Percentiles rank a stretch among this genome's conserved stretches.
These are phyloP conservation scores for Amylostereum chailletii DNA, from an alignment of 1,284 basidiomycete genomes.

Conservation along the genomic window DNA sequence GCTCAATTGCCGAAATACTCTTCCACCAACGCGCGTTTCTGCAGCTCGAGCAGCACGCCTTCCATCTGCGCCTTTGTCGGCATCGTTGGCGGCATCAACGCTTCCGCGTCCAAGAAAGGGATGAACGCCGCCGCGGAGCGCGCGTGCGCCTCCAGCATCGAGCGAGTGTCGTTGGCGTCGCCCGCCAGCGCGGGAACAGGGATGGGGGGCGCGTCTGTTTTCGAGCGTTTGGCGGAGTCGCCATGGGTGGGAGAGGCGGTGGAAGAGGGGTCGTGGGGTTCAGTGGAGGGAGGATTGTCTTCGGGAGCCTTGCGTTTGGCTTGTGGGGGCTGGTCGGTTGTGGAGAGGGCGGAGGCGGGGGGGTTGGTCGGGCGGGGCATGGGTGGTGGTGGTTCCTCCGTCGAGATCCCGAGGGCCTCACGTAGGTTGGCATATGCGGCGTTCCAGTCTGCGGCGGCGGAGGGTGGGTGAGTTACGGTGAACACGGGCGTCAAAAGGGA, in stretches of 20 bases:
- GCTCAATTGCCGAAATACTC: slow-evolving; percentile 53
- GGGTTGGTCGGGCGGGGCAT: slow-evolving; percentile 35
- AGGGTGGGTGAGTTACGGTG: neutral
- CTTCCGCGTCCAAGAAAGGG: slow-evolving; percentile 64
- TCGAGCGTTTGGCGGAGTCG: slow-evolving; percentile 34
- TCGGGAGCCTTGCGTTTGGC: slow-evolving; percentile 47
- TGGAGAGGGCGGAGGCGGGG: slow-evolving; percentile 16
- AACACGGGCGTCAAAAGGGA: slow-evolving; percentile 2
- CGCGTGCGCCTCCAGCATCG: slow-evolving; percentile 31
- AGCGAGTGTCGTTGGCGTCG: slow-evolving; percentile 15
- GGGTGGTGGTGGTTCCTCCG: slow-evolving; percentile 41
- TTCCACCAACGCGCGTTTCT: slow-evolving; percentile 79
- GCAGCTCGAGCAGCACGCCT: slow-evolving; percentile 61
- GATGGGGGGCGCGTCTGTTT: slow-evolving; percentile 19
- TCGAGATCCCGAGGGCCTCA: slow-evolving; percentile 45
- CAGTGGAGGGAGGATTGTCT: slow-evolving; percentile 14
- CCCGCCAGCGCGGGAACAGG: slow-evolving; percentile 10
- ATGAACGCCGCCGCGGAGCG: slow-evolving; percentile 63
- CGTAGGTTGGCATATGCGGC: slow-evolving; percentile 52
- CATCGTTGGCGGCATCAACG: slow-evolving; percentile 68
- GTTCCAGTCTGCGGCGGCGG: slow-evolving; percentile 53
- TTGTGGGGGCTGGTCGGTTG: slow-evolving; percentile 15
- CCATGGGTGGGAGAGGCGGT: slow-evolving; percentile 11
- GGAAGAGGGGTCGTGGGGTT: slow-evolving; percentile 30
- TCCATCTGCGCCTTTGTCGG: slow-evolving; percentile 78